Base-by-base conservation (phyloP, 2,329 filamentous ascomycete genomes). In the Colletotrichum tropicicola region DNA sequence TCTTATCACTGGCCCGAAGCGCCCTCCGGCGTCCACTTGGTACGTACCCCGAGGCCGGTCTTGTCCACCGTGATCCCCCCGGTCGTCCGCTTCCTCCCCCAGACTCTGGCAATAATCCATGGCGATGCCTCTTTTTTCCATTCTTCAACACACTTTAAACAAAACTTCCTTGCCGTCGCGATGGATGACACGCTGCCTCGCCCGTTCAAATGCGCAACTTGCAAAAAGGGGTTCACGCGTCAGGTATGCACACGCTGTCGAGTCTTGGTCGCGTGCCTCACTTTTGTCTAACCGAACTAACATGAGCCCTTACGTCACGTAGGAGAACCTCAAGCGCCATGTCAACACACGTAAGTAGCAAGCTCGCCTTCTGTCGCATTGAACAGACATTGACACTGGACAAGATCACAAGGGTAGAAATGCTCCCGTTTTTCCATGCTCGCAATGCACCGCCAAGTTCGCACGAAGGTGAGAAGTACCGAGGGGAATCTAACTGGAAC, bases 311-410 rank as follows among this genome's bases (percentile, higher is more conserved):
- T 25, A 21, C 55, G n/a, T 37, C 49, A 37, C 6, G 8, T 37
- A 60, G 57, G 57, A 60, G 23, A 60, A 60, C 1, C 57, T 60
- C 48, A 60, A 60, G 41, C 57, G 57, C 21, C 57, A 60, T 55
- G 57, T 60, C 6, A 60, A 60, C 19, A 60, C 57, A n/a, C 57
- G 48, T 60, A 43, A 54, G 57, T 37, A 7, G 12, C 8, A 9
- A 15, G 6, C 10, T 54, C 6, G 5, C 17, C 7, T 6, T 21
- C 19, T 9, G 13, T 17, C 1, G 5, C 10, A 1, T n/a, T 32
- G 8, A 13, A 21, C 13, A 1, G 3, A 3, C 21, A 44, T 19
- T 43, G 8, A 12, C 15, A 15, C 2, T 21, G 10, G 12, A 6
- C 12, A 1, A 60, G 57, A 60, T 27, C 57, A 60, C 23, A 60